Conservation (phyloP, 176 grass and related monocot species). For the Rhipidocladum racemiflorum region DNA sequence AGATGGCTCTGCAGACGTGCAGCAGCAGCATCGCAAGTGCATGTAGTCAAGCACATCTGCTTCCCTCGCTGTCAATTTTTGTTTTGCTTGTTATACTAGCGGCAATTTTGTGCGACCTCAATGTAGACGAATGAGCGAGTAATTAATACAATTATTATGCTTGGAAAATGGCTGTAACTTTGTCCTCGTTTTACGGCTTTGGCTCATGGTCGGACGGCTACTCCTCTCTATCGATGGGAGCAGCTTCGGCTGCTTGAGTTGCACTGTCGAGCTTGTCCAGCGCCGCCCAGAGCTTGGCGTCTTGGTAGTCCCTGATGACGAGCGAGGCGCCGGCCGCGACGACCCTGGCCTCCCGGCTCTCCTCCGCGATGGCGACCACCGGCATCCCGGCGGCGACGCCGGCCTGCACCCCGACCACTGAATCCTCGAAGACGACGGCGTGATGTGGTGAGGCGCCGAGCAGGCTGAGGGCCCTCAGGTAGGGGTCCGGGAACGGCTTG, state of each 20-base stretch:
- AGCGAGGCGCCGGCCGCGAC: conserved; percentile 49
- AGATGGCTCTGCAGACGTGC: background rate
- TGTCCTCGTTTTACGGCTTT: background rate
- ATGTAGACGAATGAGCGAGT: background rate
- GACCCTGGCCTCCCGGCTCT: conserved; percentile 52
- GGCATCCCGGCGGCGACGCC: conserved; percentile 69
- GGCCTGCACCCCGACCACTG: conserved; percentile 52
- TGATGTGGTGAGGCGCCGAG: conserved; percentile 48
- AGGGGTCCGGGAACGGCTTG: conserved; percentile 73
- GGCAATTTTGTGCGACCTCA: conserved; percentile 12
- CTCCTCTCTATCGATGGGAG: background rate
- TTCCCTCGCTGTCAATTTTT: background rate
- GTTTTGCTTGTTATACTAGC: background rate
- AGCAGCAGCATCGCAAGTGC: background rate
- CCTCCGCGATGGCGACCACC: conserved; percentile 43
- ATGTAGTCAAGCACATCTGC: background rate
- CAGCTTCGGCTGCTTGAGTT: background rate
- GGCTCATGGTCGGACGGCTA: background rate
- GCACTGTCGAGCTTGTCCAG: conserved; percentile 32
- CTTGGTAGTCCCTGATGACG: conserved; percentile 69
- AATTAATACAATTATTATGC: background rate
- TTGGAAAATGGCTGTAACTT: background rate
- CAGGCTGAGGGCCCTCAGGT: conserved; percentile 57
- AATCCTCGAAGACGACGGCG: conserved; percentile 73
- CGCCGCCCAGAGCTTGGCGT: conserved; percentile 55